Evolutionary conservation across 352 stramenopile species (phyloP), one percentile per base, ranked within the genome.

Genomic region (Pythium periplocum): DNA sequence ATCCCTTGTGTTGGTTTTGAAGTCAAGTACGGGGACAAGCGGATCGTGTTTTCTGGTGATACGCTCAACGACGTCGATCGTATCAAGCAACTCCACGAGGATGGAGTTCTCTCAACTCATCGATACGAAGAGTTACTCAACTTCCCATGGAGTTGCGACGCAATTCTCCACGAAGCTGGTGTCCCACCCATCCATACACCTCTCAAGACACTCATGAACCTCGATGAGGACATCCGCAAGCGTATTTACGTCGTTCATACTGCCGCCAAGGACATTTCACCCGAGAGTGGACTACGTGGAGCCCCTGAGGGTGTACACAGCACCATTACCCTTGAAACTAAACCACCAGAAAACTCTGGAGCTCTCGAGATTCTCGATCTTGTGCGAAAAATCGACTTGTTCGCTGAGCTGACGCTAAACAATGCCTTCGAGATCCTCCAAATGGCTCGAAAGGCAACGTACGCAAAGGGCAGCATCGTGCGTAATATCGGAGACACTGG

Each of bases 1-100:
- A 98, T 98, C 54, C 95, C 95, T 30, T 98, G 95, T 64, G 82
- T 98, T 30, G 93, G 91, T 37, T 98, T 98, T 52, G 87, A 97
- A 49, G 86, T 93, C 60, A 86, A 78, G 3, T 98, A 97, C 75
- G 85, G 93, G 36, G 88, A 92, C 59, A 90, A 96, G 49, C 93
- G 87, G 36, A 98, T 98, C 55, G 92, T 97, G 4, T 98, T 98
- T 62, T 98, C 90, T 5, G 95, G 90, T 0, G 95, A 98, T 63
- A 91, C 97, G 53, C 85, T 98, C 31, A 98, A 98, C 67, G 93
- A 96, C 63, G 90, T 96, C n/a, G 78, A 87, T n/a, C 84, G 78
- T 26, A 96, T 96, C 54, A 66, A 73, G 42, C 69, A 86, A 54
- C 71, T 96, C 44, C 69, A 81, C 41, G 71, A 71, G 30, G 75